phyloP scores from a whole-genome alignment of 768 basidiomycete genomes.

The Mrakia hoshinonis region DNA sequence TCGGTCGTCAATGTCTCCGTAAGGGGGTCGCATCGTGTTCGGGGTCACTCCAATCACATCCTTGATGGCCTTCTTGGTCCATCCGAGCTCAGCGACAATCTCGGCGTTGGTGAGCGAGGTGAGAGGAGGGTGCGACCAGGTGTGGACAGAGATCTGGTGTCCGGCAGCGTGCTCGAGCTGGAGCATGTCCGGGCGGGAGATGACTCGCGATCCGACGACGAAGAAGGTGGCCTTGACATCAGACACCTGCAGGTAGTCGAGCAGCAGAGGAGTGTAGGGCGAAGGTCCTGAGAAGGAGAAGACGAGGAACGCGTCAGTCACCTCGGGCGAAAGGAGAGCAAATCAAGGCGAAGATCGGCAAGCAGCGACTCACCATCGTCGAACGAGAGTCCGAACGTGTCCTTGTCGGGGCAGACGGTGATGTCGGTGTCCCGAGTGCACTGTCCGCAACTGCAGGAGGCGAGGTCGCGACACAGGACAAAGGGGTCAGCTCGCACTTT shows the following conservation, averaged over 20 bases:
- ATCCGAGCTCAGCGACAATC: slow-evolving; percentile 80
- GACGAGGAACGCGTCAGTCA: slow-evolving; percentile 48
- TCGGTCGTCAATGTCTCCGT: slow-evolving; percentile 56
- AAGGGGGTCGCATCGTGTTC: slow-evolving; percentile 60
- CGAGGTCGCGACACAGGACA: neutral
- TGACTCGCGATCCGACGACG: slow-evolving; percentile 46
- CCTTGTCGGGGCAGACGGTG: slow-evolving; percentile 54
- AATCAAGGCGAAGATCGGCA: slow-evolving; percentile 63
- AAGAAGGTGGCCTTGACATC: slow-evolving; percentile 76
- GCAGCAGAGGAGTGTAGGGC: slow-evolving; percentile 63
- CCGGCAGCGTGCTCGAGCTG: slow-evolving; percentile 66
- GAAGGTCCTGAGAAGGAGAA: slow-evolving; percentile 48
- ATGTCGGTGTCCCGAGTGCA: slow-evolving; percentile 21
- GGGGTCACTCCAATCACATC: slow-evolving; percentile 65
- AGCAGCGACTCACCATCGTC: slow-evolving; percentile 57
- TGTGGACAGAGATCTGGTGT: slow-evolving; percentile 63
- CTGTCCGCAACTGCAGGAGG: neutral
- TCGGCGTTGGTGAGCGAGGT: slow-evolving; percentile 65
- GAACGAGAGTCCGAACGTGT: slow-evolving; percentile 50
- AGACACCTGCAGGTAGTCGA: slow-evolving; percentile 53
- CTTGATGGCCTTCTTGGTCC: slow-evolving; percentile 75
- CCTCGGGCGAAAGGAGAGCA: slow-evolving; percentile 45
- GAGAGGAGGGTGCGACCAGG: slow-evolving; percentile 62
- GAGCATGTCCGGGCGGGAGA: slow-evolving; percentile 59
- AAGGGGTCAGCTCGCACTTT: neutral